Evolutionary conservation across 2,329 filamentous ascomycete species (phyloP).

Genomic region (Ophiostoma fasciatum): DNA sequence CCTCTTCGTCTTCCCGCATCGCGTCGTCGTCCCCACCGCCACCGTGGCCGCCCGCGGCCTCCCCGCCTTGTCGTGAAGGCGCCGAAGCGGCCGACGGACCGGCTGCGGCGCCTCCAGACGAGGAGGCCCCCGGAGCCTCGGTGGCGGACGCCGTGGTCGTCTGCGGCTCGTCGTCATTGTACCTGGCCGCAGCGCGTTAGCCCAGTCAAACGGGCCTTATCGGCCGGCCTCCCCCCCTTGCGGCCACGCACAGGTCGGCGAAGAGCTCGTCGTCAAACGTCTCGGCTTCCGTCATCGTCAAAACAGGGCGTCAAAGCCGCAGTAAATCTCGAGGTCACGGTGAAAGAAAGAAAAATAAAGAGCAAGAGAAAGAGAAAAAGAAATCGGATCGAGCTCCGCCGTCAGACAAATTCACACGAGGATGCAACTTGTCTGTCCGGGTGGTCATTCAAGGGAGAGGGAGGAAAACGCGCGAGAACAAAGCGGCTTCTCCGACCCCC

Average conservation of each 20-base stretch:
- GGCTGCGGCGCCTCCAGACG: not conserved
- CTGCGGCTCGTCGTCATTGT: conserved; percentile 45
- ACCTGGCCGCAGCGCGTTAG: conserved; percentile 24
- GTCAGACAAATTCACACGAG: no score
- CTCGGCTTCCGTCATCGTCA: conserved; percentile 55
- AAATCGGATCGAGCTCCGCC: no score
- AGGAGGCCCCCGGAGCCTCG: conserved; percentile 7
- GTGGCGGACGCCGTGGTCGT: conserved; percentile 14
- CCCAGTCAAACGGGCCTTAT: not conserved
- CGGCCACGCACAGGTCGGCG: conserved; percentile 61
- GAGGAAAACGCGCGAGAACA: no score
- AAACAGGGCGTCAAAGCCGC: not conserved
- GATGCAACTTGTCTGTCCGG: no score
- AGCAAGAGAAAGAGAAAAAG: not conserved
- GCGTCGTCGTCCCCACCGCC: conserved; percentile 12
- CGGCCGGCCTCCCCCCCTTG: not conserved
- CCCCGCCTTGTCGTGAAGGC: conserved; percentile 14
- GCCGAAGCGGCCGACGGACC: conserved; percentile 6
- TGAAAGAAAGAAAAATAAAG: not conserved
- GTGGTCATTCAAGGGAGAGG: no score
- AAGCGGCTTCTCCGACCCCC: no score
- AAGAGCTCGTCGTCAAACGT: conserved; percentile 82
- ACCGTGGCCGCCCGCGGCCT: conserved; percentile 6
- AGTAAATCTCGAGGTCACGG: not conserved
- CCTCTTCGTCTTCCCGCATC: conserved; percentile 26